Percentiles rank a stretch among this genome's conserved stretches.
These are phyloP conservation scores for Laetiporus sulphureus DNA, from an alignment of 1,284 basidiomycete genomes.

Conservation along the genomic window DNA sequence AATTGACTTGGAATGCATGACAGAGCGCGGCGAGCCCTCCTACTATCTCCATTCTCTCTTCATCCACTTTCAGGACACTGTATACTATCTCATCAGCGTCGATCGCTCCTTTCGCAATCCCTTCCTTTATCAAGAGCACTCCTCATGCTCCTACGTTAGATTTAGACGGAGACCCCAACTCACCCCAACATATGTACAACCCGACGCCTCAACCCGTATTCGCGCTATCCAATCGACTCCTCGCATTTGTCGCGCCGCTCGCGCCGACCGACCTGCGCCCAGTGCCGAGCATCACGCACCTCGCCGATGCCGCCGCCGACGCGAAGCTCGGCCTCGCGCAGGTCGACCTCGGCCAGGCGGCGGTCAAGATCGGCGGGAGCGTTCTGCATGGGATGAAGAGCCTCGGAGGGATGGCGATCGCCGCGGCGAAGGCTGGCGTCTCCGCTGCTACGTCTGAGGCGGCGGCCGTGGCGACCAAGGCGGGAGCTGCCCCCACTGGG, in stretches of 20 bases:
- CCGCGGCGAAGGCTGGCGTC: conserved; percentile 34
- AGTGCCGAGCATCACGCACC: too few relatives aligned
- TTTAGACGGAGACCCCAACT: conserved; percentile 18
- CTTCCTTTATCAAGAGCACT: conserved; percentile 16
- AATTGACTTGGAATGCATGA: conserved; percentile 1
- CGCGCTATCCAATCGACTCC: conserved; percentile 52
- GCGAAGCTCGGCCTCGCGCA: conserved; percentile 23
- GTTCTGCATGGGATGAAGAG: conserved; percentile 59
- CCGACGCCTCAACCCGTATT: conserved; percentile 41
- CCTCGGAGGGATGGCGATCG: conserved; percentile 56
- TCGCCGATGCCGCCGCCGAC: background rate
- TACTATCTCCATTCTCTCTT: conserved; percentile 50
- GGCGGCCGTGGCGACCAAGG: background rate
- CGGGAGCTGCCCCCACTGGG: conserved; percentile 8
- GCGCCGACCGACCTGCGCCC: conserved; percentile 11
- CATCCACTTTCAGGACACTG: conserved; percentile 44
- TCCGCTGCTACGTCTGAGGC: conserved; percentile 17
- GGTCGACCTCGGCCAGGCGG: conserved; percentile 47
- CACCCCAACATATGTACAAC: conserved; percentile 3
- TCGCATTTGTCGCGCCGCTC: conserved; percentile 47
- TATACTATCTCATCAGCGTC: conserved; percentile 42
- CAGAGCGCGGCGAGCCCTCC: conserved; percentile 55
- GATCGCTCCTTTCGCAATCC: conserved; percentile 33
- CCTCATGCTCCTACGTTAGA: conserved; percentile 31
- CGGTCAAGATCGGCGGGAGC: conserved; percentile 52